These are phyloP conservation scores for Dioscorea zingiberensis DNA, from an alignment of 106 monocot genomes.

Conservation along the genomic window DNA sequence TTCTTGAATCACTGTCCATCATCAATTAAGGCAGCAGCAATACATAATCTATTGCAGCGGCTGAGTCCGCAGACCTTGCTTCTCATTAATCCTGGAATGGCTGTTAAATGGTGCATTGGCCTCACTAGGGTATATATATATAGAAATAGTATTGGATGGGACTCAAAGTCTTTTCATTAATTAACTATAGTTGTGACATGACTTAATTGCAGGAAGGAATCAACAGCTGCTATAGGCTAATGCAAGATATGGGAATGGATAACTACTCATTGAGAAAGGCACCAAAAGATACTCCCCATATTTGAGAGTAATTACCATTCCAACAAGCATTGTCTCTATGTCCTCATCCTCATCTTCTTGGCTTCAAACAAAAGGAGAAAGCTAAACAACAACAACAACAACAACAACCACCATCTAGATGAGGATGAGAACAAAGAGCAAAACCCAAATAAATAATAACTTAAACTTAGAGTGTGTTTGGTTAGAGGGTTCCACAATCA, in stretches of 20 bases:
- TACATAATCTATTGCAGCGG: slow-evolving; percentile 44
- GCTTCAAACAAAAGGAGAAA: slow-evolving; percentile 51
- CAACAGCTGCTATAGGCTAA: slow-evolving; percentile 37
- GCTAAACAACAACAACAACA: slow-evolving; percentile 22
- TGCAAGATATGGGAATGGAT: slow-evolving; percentile 32
- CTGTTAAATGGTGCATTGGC: slow-evolving; percentile 50
- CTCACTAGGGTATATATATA: slow-evolving; percentile 44
- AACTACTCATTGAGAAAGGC: slow-evolving; percentile 15
- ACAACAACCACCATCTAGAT: too few species aligned
- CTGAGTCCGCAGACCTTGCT: slow-evolving; percentile 28
- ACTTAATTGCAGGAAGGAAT: slow-evolving; percentile 41
- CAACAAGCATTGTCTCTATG: slow-evolving; percentile 1
- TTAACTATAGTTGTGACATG: too few species aligned
- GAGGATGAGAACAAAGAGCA: not conserved
- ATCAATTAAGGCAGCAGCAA: slow-evolving; percentile 62
- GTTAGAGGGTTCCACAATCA: too few species aligned
- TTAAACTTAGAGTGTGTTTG: not conserved
- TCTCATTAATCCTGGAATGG: slow-evolving; percentile 26
- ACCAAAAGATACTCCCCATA: slow-evolving; percentile 18
- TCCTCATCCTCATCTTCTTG: slow-evolving; percentile 24
- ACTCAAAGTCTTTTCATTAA: too few species aligned
- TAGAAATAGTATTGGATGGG: too few species aligned
- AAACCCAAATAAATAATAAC: not conserved
- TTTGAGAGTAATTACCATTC: slow-evolving; percentile 18
- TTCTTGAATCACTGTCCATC: slow-evolving; percentile 58